Conservation (phyloP, 345 rosid genomes). For the Gossypium herbaceum region DNA sequence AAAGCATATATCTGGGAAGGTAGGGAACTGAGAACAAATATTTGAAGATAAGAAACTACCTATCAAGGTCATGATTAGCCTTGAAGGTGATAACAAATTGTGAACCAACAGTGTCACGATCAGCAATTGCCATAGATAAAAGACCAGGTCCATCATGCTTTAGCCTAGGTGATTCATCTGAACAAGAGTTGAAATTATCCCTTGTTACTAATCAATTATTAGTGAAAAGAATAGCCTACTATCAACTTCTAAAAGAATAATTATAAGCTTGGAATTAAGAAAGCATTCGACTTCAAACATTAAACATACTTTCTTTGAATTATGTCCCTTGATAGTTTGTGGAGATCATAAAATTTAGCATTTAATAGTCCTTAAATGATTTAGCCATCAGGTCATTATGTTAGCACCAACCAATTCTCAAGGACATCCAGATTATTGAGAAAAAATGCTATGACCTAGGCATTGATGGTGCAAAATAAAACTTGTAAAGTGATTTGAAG, state of each 20-base stretch:
- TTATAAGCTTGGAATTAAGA: no score
- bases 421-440: not conserved
- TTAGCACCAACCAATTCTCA: not conserved
- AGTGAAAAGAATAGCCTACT: not conserved
- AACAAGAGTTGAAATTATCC: conserved; percentile 22
- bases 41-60: conserved; percentile 35
- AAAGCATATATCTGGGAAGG: not conserved
- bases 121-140: conserved; percentile 71
- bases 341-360: no score
- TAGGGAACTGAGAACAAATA: no score
- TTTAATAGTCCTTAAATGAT: not conserved
- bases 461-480: not conserved
- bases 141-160: conserved; percentile 86
- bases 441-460: not conserved
- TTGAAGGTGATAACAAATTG: conserved; percentile 77
- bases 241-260: not conserved
- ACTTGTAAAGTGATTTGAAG: not conserved
- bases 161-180: conserved; percentile 81
- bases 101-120: conserved; percentile 83
- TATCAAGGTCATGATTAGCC: conserved; percentile 76
- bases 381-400: not conserved
- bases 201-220: conserved; percentile 8
- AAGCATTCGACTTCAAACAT: no score
- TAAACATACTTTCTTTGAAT: no score
- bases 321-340: no score